Base-by-base conservation (phyloP, 148 eudicot genomes). In the Selenicereus undatus region DNA sequence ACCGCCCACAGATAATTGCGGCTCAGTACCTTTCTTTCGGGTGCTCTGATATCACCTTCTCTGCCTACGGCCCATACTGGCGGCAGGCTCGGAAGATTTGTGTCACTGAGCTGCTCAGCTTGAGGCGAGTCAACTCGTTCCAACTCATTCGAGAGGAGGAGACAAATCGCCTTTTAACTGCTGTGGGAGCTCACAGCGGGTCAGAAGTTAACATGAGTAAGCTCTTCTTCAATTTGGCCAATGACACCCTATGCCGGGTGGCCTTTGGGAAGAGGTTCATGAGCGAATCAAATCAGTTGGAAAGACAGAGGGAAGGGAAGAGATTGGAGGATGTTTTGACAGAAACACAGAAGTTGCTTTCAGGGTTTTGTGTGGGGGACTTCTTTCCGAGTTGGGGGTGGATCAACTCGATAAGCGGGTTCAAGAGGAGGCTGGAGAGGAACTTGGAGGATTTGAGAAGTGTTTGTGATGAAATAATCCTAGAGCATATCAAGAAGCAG, bases 51-150 rank as follows among this genome's bases (percentile, higher is more conserved):
- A 76, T 91, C 54, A 90, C 94, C 10, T 91, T 89, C 80, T 84
- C 89, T 54, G 80, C 87, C 65, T 85, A 85, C 76, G 94, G 94
- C n/a, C 88, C 89, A 4, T 89, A 91, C 30, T 89, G 91, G 94
- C 85, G 94, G 51, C 91, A 89, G 76, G 90, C 87, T 8, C 79
- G 90, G 27, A 88, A 87, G 77, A 85, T 91, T 30, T 89, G 91
- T 60, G 85, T 91, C 27, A 71, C 88, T 22, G 91, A 91, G 82
- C 78, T 91, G 32, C 84, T 91, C 52, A 88, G 86, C 75, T 21
- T 86, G 0, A 91, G 81, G 71, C 88, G 89, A 29, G 90, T 91
- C 70, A 81, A 80, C 76, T 91, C 91, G 18, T 89, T 86, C 71
- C 75, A 79, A 48, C 42, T 76, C 75, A 30, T 89, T 72, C 80